These are phyloP conservation scores for Globisporangium spiculum DNA, from an alignment of 352 stramenopile species.

Conservation along the genomic window DNA sequence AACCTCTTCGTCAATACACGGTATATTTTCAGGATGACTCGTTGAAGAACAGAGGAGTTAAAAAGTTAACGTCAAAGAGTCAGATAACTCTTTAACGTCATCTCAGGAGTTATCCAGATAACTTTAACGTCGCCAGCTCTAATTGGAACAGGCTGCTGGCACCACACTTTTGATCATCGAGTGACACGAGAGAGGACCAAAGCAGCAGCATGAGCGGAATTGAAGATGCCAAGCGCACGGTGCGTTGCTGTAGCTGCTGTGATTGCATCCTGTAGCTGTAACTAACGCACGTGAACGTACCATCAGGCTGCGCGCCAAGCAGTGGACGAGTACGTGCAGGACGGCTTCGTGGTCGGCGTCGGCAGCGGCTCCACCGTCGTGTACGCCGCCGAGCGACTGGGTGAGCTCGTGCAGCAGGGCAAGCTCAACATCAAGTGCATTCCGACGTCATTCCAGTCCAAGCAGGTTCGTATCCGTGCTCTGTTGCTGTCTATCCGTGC, in stretches of 20 bases:
- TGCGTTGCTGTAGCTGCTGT: slow-evolving; percentile 17
- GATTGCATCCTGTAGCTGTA: neutral
- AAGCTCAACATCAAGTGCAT: slow-evolving; percentile 96
- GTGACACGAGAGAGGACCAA: neutral
- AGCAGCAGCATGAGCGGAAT: slow-evolving; percentile 38
- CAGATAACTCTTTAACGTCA: no score
- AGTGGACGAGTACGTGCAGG: slow-evolving; percentile 91
- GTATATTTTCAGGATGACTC: no score
- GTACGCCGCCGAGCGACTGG: slow-evolving; percentile 96
- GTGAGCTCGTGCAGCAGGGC: slow-evolving; percentile 90
- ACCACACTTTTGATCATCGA: slow-evolving; percentile 8
- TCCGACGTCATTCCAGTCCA: slow-evolving; percentile 97
- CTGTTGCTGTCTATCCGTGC: neutral
- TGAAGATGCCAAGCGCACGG: slow-evolving; percentile 74
- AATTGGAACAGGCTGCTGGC: neutral
- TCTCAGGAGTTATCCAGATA: no score
- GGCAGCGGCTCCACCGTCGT: slow-evolving; percentile 98
- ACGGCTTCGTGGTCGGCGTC: slow-evolving; percentile 96
- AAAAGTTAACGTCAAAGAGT: no score
- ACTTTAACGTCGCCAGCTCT: no score
- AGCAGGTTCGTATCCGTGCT: slow-evolving; percentile 51
- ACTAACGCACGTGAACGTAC: neutral
- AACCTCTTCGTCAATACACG: no score
- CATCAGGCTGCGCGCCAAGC: slow-evolving; percentile 77
- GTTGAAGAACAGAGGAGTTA: no score